Base-by-base conservation (phyloP, 495 filamentous ascomycete genomes). In the Penicillium crystallinum region DNA sequence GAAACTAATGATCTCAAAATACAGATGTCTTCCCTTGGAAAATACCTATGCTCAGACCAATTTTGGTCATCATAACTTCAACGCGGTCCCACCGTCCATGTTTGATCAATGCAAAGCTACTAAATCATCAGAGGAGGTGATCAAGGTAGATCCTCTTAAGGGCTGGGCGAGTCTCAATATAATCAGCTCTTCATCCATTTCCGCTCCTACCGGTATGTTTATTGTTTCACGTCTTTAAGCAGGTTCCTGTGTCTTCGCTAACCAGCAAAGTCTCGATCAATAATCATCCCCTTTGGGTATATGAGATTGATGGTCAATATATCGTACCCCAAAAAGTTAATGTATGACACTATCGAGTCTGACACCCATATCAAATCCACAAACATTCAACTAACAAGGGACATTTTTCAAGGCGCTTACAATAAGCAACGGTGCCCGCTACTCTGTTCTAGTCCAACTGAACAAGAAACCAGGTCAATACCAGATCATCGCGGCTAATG, bases 191-290 rank as follows among this genome's bases (percentile, higher is more conserved):
- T 31, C 33, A 5, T 17, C 40, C 1, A 19, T 38, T 30, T 46
- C 41, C 2, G 7, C 3, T 3, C 35, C 36, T n/a, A 31, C 27
- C 9, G 36, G 46, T 49, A 33, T 19, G 35, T 14, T 40, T 6
- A 17, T 41, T 14, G 11, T 8, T 44, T 11, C 23, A 27, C 23
- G 23, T 27, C 3, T 27, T 7, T 27, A 15, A 18, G 25, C 17
- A 18, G 8, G n/a, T 15, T 23, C 15, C 1, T 22, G 4, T 6
- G 9, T 21, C 3, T 31, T 4, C 2, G 23, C 46, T 49, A n/a
- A 49, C 23, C 1, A n/a, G 64, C 6, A 39, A 40, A 17, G 64
- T 77, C 49, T 75, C 73, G 21, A 54, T 66, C 29, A 59, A 66
- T 27, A 49, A 54, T 12, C 63, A 66, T 45, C 42, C 57, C 0